phyloP scores from a whole-genome alignment of 2,329 filamentous ascomycete genomes.

The Arthrobotrys iridis region DNA sequence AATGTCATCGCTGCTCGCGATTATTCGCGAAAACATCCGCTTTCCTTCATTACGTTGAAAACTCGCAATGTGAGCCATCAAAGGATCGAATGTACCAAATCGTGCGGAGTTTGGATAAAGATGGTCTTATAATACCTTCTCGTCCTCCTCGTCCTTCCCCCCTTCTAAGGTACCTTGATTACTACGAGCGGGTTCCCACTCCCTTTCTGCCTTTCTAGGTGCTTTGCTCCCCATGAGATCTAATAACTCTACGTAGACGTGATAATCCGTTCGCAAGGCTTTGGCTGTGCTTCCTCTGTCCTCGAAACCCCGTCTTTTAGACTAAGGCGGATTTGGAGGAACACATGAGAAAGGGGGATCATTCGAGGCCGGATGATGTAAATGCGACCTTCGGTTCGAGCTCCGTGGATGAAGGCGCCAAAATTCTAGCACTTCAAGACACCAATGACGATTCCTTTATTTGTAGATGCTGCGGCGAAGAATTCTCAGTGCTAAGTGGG shows the following conservation, averaged over 20 bases:
- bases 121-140: conserved; percentile 1
- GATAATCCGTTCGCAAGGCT: background rate
- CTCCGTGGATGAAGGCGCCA: background rate
- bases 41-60: background rate
- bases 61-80: background rate
- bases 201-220: background rate
- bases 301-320: background rate
- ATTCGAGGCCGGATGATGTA: background rate
- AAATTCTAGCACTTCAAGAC: background rate
- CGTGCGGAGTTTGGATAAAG: background rate
- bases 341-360: background rate
- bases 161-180: background rate
- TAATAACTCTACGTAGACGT: no score
- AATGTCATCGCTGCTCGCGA: background rate
- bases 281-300: background rate
- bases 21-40: background rate
- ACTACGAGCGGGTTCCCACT: background rate
- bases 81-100: background rate
- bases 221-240: no score
- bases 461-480: background rate
- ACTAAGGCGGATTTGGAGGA: background rate
- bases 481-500: background rate
- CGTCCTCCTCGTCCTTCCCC: background rate
- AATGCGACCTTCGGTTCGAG: background rate
- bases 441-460: background rate